Conservation (phyloP, 2,329 filamentous ascomycete species). For the Diaporthe helianthi region DNA sequence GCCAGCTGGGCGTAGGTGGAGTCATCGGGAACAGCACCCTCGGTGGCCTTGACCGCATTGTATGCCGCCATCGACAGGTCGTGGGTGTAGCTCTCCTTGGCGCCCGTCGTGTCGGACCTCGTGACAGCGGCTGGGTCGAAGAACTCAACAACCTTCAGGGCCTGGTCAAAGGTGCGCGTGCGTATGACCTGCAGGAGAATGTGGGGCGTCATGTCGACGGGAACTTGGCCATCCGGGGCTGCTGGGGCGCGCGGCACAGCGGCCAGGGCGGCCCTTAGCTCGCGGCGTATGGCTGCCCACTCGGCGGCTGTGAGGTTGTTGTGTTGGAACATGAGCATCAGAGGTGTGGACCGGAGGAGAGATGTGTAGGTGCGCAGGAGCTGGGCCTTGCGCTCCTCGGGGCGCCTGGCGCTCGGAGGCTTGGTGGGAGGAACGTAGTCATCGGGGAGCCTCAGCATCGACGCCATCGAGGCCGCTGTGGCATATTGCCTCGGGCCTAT, state of each 20-base stretch:
- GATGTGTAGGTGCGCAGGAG: conserved; percentile 86
- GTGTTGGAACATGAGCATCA: conserved; percentile 83
- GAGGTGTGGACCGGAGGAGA: conserved; percentile 80
- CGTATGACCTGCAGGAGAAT: conserved; percentile 85
- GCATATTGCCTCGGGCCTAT: conserved; percentile 40
- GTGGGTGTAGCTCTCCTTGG: conserved; percentile 50
- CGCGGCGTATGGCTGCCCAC: conserved; percentile 75
- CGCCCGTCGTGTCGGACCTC: conserved; percentile 43
- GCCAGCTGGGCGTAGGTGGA: conserved; percentile 67
- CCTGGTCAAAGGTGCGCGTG: conserved; percentile 86
- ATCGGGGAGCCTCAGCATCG: conserved; percentile 48
- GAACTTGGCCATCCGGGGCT: conserved; percentile 42
- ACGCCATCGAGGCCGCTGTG: conserved; percentile 32
- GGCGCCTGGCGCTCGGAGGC: conserved; percentile 84
- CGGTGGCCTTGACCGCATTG: conserved; percentile 50
- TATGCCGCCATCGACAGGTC: conserved; percentile 63
- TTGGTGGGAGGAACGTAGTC: conserved; percentile 72
- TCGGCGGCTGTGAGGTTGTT: conserved; percentile 75
- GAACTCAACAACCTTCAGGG: conserved; percentile 86
- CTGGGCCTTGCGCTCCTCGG: conserved; percentile 90
- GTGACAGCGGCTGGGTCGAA: conserved; percentile 60
- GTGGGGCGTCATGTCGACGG: conserved; percentile 59
- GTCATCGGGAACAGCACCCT: conserved; percentile 43
- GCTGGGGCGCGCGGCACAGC: conserved; percentile 47
- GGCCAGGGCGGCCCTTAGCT: conserved; percentile 61